Base-by-base conservation (phyloP, 306 rosid species). In the Vigna mungo region DNA sequence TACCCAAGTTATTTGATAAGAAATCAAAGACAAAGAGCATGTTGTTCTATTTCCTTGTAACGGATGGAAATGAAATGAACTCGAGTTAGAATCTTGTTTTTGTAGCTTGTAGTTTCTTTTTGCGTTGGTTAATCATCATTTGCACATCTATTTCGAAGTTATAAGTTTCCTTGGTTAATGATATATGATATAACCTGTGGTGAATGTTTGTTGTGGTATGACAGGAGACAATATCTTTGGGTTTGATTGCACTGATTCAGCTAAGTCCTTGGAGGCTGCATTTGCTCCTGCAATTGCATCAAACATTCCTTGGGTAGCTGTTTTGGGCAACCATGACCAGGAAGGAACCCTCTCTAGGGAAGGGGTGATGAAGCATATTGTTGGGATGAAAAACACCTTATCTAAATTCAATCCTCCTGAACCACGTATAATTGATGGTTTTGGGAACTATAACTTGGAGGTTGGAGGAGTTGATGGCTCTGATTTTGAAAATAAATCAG, bases 311-410 rank as follows among this genome's bases (percentile, higher is more conserved):
- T 95, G 99, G 99, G 91, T 90, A 2, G 97, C 97, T 75, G 76
- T 95, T 67, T 59, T 92, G 86, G 99, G 99, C 44, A 95, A 95
- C 89, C 99, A 95, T 87, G 99, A 95, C 75, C 99, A 92, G 79
- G 89, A 95, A 87, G 90, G 92, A 9, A 75, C 94, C 59, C 96
- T 95, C 53, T 87, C 93, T 6, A 88, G 99, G 85, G 91, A 83
- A 87, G 93, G 96, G 25, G 99, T 95, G 60, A 95, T 95, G 97
- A 88, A 82, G 59, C 83, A 95, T 78, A 85, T 90, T 55, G 92
- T 82, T 81, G 92, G 92, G 16, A 62, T 90, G 92, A 86, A 90
- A 53, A 92, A 87, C 79, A 90, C 97, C 46, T 80, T 88, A 51
- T 78, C 99, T 76, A 84, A 69, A 80, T 27, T 91, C 74, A 95